Conservation (phyloP, 306 rosid genomes). For the Fragaria nilgerrensis region DNA sequence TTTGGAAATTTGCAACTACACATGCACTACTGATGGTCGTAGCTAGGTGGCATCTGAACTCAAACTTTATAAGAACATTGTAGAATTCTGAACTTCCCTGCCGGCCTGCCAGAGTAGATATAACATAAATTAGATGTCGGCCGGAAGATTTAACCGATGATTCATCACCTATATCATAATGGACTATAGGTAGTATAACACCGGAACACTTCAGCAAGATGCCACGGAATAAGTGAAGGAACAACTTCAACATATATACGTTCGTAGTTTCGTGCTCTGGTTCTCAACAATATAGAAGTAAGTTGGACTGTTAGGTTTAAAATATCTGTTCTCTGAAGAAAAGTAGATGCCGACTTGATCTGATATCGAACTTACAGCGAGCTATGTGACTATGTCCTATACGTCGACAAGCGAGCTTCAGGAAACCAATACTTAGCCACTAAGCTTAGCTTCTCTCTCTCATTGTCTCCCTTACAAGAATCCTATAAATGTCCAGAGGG, state of each 20-base stretch:
- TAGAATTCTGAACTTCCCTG: neutral
- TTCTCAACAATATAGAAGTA: too few species aligned
- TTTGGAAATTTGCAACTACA: neutral
- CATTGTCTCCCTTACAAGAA: neutral
- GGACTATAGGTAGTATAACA: neutral
- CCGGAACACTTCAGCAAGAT: neutral
- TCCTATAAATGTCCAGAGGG: neutral
- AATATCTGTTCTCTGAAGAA: constrained; percentile 17
- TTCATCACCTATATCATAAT: neutral
- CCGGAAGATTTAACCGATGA: neutral
- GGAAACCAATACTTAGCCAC: neutral
- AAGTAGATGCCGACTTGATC: neutral
- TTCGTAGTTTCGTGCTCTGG: too few species aligned
- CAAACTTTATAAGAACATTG: too few species aligned
- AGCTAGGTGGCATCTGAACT: too few species aligned
- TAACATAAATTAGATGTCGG: neutral
- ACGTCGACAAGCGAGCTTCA: neutral
- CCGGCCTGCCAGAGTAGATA: neutral
- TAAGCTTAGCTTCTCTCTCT: constrained; percentile 11
- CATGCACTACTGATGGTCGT: neutral
- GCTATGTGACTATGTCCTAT: neutral
- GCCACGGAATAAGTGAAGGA: neutral
- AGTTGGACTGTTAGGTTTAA: constrained; percentile 19
- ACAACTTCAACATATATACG: neutral
- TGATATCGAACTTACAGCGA: neutral